Base-by-base conservation (phyloP, 768 basidiomycete genomes). In the Russula abietina region DNA sequence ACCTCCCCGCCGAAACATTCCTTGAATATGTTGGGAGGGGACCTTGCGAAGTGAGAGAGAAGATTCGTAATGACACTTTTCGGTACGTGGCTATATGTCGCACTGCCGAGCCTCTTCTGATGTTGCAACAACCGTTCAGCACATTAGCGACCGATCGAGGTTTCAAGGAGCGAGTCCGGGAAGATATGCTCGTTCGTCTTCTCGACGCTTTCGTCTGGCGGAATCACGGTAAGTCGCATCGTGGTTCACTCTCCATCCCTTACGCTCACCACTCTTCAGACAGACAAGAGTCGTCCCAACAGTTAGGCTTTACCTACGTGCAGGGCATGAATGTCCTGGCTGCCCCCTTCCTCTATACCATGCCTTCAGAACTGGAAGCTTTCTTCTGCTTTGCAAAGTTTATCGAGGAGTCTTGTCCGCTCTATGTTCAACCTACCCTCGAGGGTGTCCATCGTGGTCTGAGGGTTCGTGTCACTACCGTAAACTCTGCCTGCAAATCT, bases 251-350 rank as follows among this genome's bases (percentile, higher is more conserved):
- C 30, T 22, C 39, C 12, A 28, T 19, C 38, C 51, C 24, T 2
- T 39, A 36, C 4, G 51, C 39, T 71, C 50, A 57, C 49, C 16
- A 30, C 36, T 32, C 19, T 52, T 36, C 39, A 93, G 91, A 93
- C 69, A 79, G 85, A 66, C 86, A 88, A 73, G 89, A 91, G 38
- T 63, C 56, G 69, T 79, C 78, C 0, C 83, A 89, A n/a, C 86
- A 85, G 61, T 81, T 92, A 46, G 91, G 84, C 10, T 97, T 98
- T 74, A 93, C 91, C 33, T 99, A 98, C 70, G 95, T 99, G 10
- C 96, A 99, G 75, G 97, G 97, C 33, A 98, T 97, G 93, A 99
- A 99, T 72, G 97, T 98, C 53, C 85, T 99, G 39, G 93, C 95
- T 24, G 97, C 97, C 2, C 97, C 97, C 0, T 99, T 98, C 74